Evolutionary conservation across 2,329 filamentous ascomycete genomes (phyloP).

Genomic region (Helicocarpus griseus): DNA sequence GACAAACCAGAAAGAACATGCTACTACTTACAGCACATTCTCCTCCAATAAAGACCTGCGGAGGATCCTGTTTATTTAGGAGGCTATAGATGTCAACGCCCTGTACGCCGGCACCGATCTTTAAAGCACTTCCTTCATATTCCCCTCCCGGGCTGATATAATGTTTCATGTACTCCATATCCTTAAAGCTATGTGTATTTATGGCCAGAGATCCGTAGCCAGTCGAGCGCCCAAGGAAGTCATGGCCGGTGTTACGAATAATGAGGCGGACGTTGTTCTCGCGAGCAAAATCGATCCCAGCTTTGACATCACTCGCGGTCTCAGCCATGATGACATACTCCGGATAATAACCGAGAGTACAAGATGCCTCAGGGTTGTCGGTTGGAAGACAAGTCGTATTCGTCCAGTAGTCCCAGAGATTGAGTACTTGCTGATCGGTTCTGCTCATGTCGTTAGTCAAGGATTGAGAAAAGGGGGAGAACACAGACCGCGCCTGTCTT

Average conservation of each 20-base stretch:
- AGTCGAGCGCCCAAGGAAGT: constrained; percentile 33
- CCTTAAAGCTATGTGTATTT: constrained; percentile 1
- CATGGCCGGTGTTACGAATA: constrained; percentile 49
- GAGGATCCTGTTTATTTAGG: background rate
- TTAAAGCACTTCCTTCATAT: background rate
- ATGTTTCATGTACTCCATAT: background rate
- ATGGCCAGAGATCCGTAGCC: constrained; percentile 27
- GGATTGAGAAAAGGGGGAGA: background rate
- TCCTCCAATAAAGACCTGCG: background rate
- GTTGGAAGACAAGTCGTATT: background rate
- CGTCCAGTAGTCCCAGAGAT: background rate
- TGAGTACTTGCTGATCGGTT: background rate
- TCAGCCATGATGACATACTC: constrained; percentile 17
- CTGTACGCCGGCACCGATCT: constrained; percentile 1
- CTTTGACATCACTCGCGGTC: constrained; percentile 12
- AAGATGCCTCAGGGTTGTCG: background rate
- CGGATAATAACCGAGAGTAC: constrained; percentile 4
- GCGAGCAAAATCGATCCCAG: constrained; percentile 13
- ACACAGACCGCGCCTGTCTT: too few relatives aligned
- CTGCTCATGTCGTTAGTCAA: background rate
- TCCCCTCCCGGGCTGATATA: background rate
- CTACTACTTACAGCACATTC: background rate
- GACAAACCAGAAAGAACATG: too few relatives aligned
- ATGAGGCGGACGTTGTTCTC: constrained; percentile 28
- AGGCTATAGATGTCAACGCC: background rate